Conservation (phyloP, 2,329 filamentous ascomycete genomes). For the Dactylellina sp. region DNA sequence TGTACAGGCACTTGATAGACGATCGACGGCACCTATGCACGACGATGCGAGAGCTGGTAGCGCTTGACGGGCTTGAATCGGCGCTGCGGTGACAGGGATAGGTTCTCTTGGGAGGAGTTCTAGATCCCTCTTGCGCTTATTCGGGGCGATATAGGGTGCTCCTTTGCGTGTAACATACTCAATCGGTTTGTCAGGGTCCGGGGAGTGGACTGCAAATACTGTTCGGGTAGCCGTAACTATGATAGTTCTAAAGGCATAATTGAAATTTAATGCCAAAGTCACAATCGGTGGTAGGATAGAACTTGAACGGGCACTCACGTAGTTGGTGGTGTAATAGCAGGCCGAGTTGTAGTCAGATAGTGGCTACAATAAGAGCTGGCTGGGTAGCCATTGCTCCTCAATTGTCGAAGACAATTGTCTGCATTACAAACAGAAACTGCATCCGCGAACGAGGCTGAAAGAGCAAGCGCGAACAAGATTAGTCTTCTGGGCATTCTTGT, state of each 20-base stretch:
- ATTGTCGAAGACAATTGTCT: constrained; percentile 53
- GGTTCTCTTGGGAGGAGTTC: constrained; percentile 29
- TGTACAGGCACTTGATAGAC: constrained; percentile 56
- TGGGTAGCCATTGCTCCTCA: constrained; percentile 7
- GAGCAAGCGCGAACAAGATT: constrained; percentile 3
- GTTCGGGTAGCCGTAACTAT: constrained; percentile 47
- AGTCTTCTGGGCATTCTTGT: constrained; percentile 25
- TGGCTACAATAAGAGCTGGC: constrained; percentile 41
- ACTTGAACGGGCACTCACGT: constrained; percentile 28
- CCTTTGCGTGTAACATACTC: constrained; percentile 51
- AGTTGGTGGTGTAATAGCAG: constrained; percentile 32
- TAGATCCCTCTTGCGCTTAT: constrained; percentile 36
- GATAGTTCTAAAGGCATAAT: constrained; percentile 26
- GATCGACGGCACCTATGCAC: constrained; percentile 33
- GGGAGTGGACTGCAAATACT: constrained; percentile 44
- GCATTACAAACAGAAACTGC: constrained; percentile 43
- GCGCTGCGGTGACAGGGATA: constrained; percentile 16
- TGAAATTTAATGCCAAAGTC: no score
- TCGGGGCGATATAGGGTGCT: constrained; percentile 52
- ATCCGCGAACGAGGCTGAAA: not conserved
- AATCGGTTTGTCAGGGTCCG: constrained; percentile 11
- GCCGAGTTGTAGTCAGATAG: constrained; percentile 35
- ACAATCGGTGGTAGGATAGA: no score
- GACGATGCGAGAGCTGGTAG: constrained; percentile 43
- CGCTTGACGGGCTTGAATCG: constrained; percentile 38